Base-by-base conservation (phyloP, 164 flowering plant species). In the Aristolochia contorta region DNA sequence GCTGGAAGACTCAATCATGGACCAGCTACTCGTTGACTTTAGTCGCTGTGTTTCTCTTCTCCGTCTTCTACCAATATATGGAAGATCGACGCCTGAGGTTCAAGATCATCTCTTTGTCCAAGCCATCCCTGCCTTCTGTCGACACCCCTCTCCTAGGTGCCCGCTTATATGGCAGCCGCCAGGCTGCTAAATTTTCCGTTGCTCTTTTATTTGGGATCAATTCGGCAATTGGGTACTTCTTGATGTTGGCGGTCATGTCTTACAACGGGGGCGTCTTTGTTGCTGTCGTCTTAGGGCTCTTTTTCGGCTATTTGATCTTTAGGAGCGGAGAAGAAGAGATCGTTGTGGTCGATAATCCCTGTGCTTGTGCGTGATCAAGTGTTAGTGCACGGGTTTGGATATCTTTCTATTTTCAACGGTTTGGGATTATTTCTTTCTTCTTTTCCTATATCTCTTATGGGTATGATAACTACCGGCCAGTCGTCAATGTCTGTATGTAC, bases 161-260 rank as follows among this genome's bases (percentile, higher is more conserved):
- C 43, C 22, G 47, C 41, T 3, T 52, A 22, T 2, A 24, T 19
- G 22, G 33, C 53, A 7, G 50, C 15, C 52, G 47, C 21, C 46
- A 46, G 13, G 47, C 71, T 3, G 68, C 64, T 16, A 69, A 66
- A 55, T 23, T 77, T 47, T 77, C 70, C 8, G 43, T 60, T 20
- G 75, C 81, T 7, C 47, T 68, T 16, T 54, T 79, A 62, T 86
- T 86, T 61, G 85, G 82, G 5, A 60, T 84, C 45, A 83, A 80
- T 70, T 71, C 93, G 19, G 85, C 80, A 58, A 69, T 86, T 55
- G 92, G 89, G 41, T 89, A 89, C 67, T 14, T 89, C 24, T 54
- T 89, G 68, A 89, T 89, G 96, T 71, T 88, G 22, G 87, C 92
- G 16, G 69, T 88, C 58, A 88, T 88, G 96, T 85, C 91, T 27